Conservation (phyloP, 73 alveolate species). For the Paramecium sexaurelia region DNA sequence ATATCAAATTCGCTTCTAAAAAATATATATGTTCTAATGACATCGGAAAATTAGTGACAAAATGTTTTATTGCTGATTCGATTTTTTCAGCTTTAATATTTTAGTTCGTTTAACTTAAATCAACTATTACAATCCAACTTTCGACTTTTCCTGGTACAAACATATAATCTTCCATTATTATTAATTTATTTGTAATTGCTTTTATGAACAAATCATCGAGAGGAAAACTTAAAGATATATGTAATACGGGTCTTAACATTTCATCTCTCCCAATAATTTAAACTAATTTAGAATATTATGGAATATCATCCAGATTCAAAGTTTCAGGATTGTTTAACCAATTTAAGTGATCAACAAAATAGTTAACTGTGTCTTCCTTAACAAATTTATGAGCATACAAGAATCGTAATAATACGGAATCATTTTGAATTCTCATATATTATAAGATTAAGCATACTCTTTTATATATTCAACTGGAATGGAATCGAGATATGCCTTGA, state of each 20-base stretch:
- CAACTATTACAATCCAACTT: conserved; percentile 72
- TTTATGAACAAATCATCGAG: not conserved
- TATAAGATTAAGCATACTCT: not conserved
- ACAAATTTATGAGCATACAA: conserved; percentile 39
- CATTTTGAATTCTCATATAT: not conserved
- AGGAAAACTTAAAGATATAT: not conserved
- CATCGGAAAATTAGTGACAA: conserved; percentile 22
- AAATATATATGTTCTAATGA: not conserved
- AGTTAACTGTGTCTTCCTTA: not conserved
- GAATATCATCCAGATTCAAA: not conserved
- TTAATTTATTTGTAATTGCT: not conserved
- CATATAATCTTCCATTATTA: conserved; percentile 68
- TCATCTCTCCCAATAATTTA: conserved; percentile 11
- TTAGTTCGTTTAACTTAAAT: conserved; percentile 24
- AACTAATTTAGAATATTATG: conserved; percentile 15
- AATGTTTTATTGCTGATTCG: not conserved
- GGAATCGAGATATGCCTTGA: conserved; percentile 1
- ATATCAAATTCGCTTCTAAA: not conserved
- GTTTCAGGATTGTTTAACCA: conserved; percentile 12
- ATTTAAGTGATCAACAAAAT: conserved; percentile 25
- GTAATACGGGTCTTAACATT: conserved; percentile 35
- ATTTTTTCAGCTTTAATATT: not conserved
- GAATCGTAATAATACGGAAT: conserved; percentile 9
- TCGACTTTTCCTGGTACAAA: conserved; percentile 80
- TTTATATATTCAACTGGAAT: conserved; percentile 6